A percentile compares a stretch with the other conserved stretches of the same genome.
Conservation (phyloP, 306 rosid species). For the Citrullus colocynthis region DNA sequence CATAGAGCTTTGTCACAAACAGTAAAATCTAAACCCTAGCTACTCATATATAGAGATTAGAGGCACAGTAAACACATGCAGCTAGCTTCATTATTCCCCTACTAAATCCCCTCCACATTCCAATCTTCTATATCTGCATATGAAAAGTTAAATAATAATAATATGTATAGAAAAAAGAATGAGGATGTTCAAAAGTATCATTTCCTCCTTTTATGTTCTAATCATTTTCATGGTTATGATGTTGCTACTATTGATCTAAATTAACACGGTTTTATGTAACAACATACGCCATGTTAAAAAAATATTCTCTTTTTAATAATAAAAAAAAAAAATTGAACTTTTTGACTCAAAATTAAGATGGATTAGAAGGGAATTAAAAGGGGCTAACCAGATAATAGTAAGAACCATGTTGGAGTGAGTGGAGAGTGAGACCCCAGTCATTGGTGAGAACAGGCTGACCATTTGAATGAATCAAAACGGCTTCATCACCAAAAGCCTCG, state of each 20-base stretch:
- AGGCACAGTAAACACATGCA: conserved; percentile 2
- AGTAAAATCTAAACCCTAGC: neutral
- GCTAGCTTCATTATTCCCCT: conserved; percentile 1
- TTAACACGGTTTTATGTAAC: no score
- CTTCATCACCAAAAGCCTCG: conserved; percentile 77
- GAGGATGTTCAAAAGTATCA: no score
- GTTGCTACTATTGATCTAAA: no score
- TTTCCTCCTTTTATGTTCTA: no score
- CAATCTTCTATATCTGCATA: neutral
- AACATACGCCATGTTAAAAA: no score
- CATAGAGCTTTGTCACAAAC: neutral
- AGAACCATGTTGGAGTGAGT: conserved; percentile 71
- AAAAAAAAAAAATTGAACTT: no score
- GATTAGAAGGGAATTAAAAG: neutral
- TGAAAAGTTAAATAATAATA: neutral
- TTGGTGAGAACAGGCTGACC: conserved; percentile 81
- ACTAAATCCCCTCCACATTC: neutral
- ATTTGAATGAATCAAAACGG: conserved; percentile 55
- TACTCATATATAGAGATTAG: neutral
- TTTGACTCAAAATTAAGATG: neutral
- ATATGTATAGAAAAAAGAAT: neutral
- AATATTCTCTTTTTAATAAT: no score
- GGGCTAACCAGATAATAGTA: conserved; percentile 53
- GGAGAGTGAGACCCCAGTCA: conserved; percentile 83
- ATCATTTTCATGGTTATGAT: no score